phyloP scores from a whole-genome alignment of 1,139 yeast species.

The Eremothecium sinecaudum region DNA sequence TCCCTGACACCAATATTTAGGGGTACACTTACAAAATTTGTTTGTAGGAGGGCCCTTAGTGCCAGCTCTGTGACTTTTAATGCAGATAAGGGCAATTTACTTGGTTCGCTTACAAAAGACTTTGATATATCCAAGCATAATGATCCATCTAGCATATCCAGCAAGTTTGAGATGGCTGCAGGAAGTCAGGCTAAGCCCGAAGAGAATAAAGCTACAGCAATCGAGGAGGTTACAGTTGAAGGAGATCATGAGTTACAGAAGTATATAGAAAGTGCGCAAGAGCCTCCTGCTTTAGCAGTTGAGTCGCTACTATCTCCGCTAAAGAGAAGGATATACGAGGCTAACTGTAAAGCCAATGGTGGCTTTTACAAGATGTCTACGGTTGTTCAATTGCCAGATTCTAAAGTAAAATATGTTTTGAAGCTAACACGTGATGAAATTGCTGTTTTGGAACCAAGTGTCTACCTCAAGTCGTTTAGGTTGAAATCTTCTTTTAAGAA shows the following conservation, averaged over 20 bases:
- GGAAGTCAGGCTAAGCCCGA: constrained; percentile 4
- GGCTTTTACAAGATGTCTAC: constrained; percentile 72
- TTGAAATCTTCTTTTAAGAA: constrained; percentile 81
- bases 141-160: constrained; percentile 16
- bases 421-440: constrained; percentile 55
- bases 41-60: no score
- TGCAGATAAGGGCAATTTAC: constrained; percentile 4
- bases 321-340: constrained; percentile 53
- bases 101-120: constrained; percentile 11
- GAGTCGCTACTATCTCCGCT: constrained; percentile 57
- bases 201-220: constrained; percentile 9
- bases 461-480: constrained; percentile 67
- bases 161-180: constrained; percentile 18
- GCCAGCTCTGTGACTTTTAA: no score
- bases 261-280: constrained; percentile 34
- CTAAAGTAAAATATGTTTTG: constrained; percentile 46
- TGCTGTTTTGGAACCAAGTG: constrained; percentile 74
- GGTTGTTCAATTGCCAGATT: constrained; percentile 38
- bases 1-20: no score
- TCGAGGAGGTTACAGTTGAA: constrained; percentile 26
- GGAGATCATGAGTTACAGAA: constrained; percentile 37
- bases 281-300: constrained; percentile 31
- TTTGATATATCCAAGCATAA: constrained; percentile 7
- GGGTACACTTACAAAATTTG: no score
- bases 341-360: constrained; percentile 45